phyloP scores from a whole-genome alignment of 2,329 filamentous ascomycete genomes.

The Phialocephala sp. region DNA sequence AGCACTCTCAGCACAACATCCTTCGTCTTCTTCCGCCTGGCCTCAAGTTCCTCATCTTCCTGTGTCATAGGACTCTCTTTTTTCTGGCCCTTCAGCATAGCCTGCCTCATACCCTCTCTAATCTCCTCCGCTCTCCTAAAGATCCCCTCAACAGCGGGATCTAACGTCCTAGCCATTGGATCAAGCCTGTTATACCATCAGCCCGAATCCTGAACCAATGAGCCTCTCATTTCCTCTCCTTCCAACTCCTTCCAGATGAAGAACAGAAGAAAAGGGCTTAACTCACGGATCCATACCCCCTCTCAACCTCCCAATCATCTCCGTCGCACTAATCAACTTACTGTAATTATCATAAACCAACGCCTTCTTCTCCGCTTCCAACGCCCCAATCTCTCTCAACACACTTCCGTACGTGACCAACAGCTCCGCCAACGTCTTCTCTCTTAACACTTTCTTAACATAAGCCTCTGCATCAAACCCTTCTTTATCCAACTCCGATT shows the following conservation, averaged over 20 bases:
- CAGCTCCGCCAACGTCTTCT: conserved; percentile 69
- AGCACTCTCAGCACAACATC: conserved; percentile 36
- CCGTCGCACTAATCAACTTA: conserved; percentile 94
- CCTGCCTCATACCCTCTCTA: conserved; percentile 36
- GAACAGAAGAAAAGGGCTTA: background rate
- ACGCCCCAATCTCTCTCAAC: conserved; percentile 80
- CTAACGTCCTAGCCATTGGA: conserved; percentile 69
- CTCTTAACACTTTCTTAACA: conserved; percentile 64
- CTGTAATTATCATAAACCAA: conserved; percentile 98
- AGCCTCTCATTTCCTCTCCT: no score
- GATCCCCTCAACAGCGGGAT: conserved; percentile 76
- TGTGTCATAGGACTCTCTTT: background rate
- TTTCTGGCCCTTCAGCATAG: conserved; percentile 22
- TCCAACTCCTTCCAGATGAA: background rate
- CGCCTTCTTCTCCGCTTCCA: conserved; percentile 96
- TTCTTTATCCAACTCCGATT: conserved; percentile 74
- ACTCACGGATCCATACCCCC: conserved; percentile 65
- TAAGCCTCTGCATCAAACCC: conserved; percentile 77
- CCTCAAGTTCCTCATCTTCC: conserved; percentile 13
- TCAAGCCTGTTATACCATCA: background rate
- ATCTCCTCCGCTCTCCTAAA: conserved; percentile 51
- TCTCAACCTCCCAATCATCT: conserved; percentile 91
- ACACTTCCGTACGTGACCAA: conserved; percentile 73
- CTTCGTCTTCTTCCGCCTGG: conserved; percentile 25
- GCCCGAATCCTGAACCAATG: no score